Evolutionary conservation across 257 asterid genomes (phyloP).

Genomic region (Salvia rosmarinus): DNA sequence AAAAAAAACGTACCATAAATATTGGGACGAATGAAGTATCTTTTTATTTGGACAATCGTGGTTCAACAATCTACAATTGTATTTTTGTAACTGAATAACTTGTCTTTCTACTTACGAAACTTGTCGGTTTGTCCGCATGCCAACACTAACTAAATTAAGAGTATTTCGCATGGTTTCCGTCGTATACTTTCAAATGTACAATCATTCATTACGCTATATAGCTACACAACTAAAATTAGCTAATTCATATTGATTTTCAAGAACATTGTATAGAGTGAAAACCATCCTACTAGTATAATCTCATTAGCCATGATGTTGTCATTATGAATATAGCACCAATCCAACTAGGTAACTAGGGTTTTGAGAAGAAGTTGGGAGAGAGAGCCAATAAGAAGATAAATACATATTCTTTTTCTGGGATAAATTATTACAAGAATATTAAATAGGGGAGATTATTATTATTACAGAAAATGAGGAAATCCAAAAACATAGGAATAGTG

Average conservation of each 20-base stretch:
- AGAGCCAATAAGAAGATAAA: not conserved
- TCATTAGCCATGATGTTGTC: not conserved
- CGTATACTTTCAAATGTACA: not conserved
- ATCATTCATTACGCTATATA: not conserved
- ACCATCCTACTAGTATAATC: not conserved
- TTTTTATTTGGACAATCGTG: too few species aligned
- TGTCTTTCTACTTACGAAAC: too few species aligned
- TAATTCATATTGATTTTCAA: not conserved
- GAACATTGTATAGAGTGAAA: not conserved
- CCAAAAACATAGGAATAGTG: not conserved
- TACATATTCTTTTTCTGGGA: too few species aligned
- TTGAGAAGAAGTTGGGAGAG: not conserved
- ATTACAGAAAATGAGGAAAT: too few species aligned
- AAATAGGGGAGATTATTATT: too few species aligned
- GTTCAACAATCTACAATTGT: not conserved
- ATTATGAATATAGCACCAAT: too few species aligned
- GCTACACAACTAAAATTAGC: not conserved
- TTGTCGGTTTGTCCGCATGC: not conserved
- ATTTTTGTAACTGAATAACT: too few species aligned
- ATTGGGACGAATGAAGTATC: too few species aligned
- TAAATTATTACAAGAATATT: too few species aligned
- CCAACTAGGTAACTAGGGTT: too few species aligned
- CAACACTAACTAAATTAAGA: not conserved
- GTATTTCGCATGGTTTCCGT: not conserved
- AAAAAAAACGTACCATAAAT: too few species aligned